Evolutionary conservation across 306 rosid species (phyloP).

Genomic region (Amphicarpaea edgeworthii): DNA sequence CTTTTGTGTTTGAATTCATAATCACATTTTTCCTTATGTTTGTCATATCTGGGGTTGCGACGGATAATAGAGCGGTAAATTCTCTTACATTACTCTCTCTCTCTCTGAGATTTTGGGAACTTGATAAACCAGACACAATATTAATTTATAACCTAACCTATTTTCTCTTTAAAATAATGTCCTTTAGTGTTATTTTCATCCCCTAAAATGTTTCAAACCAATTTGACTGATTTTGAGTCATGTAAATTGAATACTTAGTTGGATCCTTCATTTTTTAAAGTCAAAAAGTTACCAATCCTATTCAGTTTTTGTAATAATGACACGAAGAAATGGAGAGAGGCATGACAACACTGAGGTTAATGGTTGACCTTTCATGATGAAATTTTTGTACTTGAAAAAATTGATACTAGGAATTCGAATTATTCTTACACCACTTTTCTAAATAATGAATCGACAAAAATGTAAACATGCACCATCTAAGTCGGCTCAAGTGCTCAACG

Average conservation of each 20-base stretch:
- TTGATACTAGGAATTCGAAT: background rate
- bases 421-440: background rate
- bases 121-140: too few species aligned
- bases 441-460: background rate
- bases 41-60: slow-evolving; percentile 77
- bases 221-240: background rate
- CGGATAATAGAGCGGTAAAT: slow-evolving; percentile 82
- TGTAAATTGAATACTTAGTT: background rate
- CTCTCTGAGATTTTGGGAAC: too few species aligned
- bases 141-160: too few species aligned
- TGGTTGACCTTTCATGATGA: background rate
- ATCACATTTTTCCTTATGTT: slow-evolving; percentile 88
- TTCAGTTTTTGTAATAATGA: background rate
- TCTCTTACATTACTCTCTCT: background rate
- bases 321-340: slow-evolving; percentile 9
- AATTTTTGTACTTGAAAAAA: background rate
- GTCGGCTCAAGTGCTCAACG: too few species aligned
- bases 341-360: slow-evolving; percentile 8
- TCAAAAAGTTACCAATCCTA: background rate
- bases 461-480: background rate
- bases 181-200: background rate
- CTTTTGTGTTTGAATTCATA: slow-evolving; percentile 81
- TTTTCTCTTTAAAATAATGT: too few species aligned
- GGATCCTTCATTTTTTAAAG: background rate
- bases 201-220: background rate